phyloP scores from a whole-genome alignment of 306 rosid genomes.

The Castanea mollissima region DNA sequence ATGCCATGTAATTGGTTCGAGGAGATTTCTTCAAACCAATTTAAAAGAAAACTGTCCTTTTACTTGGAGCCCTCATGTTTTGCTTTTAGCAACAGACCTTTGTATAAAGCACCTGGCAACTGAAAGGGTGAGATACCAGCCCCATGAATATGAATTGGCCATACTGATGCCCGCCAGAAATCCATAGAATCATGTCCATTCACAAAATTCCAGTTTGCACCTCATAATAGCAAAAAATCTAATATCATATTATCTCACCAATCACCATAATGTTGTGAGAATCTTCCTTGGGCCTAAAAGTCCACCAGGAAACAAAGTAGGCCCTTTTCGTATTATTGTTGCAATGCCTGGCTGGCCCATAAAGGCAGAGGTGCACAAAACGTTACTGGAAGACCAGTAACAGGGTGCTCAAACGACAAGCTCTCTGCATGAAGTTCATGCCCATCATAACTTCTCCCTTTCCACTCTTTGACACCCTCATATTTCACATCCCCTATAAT shows the following conservation, averaged over 20 bases:
- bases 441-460: conserved; percentile 38
- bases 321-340: conserved; percentile 5
- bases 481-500: conserved; percentile 90
- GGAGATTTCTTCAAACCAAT: too few relatives aligned
- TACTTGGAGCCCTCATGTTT: neutral
- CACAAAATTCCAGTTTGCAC: neutral
- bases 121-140: neutral
- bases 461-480: conserved; percentile 78
- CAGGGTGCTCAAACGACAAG: conserved; percentile 67
- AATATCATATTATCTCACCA: neutral
- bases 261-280: neutral
- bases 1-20: too few relatives aligned
- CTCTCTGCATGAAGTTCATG: conserved; percentile 96
- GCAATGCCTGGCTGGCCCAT: conserved; percentile 57
- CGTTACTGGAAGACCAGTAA: conserved; percentile 48
- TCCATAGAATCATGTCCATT: neutral
- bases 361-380: conserved; percentile 63
- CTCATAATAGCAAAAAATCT: neutral
- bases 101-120: neutral
- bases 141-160: neutral
- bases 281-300: neutral
- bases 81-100: neutral
- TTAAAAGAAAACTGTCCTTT: too few relatives aligned
- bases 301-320: neutral
- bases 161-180: neutral